A percentile compares a stretch with the other conserved stretches of the same genome.
Conservation (phyloP, 768 basidiomycete species). For the Termitomyces heimii region DNA sequence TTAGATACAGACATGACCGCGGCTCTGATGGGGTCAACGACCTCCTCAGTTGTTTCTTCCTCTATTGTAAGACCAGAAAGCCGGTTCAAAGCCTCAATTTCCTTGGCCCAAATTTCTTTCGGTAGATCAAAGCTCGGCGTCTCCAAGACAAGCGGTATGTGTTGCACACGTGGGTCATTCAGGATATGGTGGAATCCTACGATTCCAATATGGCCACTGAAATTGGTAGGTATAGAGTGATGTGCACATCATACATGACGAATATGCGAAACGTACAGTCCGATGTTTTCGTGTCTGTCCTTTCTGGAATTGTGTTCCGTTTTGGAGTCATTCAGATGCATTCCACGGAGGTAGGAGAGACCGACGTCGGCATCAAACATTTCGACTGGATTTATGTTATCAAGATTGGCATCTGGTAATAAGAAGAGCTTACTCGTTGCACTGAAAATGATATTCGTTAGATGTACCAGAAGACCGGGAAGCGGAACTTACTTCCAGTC, state of each 20-base stretch:
- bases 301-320: slow-evolving; percentile 54
- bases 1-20: background rate
- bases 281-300: slow-evolving; percentile 84
- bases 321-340: slow-evolving; percentile 87
- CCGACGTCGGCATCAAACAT: slow-evolving; percentile 69
- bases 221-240: background rate
- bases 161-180: slow-evolving; percentile 57
- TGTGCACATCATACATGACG: background rate
- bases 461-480: background rate
- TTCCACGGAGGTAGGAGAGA: slow-evolving; percentile 65
- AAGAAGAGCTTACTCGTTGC: slow-evolving; percentile 16
- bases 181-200: slow-evolving; percentile 59
- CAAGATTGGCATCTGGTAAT: background rate
- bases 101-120: slow-evolving; percentile 60
- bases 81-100: slow-evolving; percentile 22
- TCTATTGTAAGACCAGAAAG: background rate
- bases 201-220: slow-evolving; percentile 65
- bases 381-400: slow-evolving; percentile 33
- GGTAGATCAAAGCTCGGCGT: slow-evolving; percentile 68
- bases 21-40: background rate
- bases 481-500: slow-evolving; percentile 58
- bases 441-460: slow-evolving; percentile 8
- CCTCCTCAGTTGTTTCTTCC: slow-evolving; percentile 21
- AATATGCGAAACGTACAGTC: slow-evolving; percentile 47
- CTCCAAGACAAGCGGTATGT: slow-evolving; percentile 78